Evolutionary conservation across 2,329 filamentous ascomycete genomes (phyloP), one percentile per base, ranked within the genome.

Genomic region (Ustilaginoidea virens): DNA sequence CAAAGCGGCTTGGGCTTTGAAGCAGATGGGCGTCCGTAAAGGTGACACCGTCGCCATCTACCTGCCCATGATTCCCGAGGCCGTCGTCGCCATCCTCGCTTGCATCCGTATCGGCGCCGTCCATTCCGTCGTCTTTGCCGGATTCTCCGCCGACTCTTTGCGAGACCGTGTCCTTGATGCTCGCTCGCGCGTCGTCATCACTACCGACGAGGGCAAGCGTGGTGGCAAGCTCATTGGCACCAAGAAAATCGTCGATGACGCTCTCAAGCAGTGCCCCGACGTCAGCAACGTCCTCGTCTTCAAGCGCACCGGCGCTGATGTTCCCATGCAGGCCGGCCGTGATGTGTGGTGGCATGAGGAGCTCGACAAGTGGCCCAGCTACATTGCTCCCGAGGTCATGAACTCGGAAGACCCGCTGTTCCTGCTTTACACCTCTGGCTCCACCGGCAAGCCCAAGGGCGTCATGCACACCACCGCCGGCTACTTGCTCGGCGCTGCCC

Each of bases 271-370:
- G 58, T 96, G 87, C 58, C 87, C 87, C 12, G 77, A 82, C 43
- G 80, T 98, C 39, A 72, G 66, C 23, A 74, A 80, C 55, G 81
- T 82, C 43, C 66, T 98, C 22, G 90, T 98, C 32, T 96, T 77
- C 68, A 87, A 92, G 70, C 80, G 90, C 45, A 98, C 90, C 21
- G 87, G 87, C 29, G 77, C 85, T 27, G 85, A 94, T 30, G 76
- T 96, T 13, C 86, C 87, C 39, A 87, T 80, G 80, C 92, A 83
- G 29, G 58, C 72, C 41, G 85, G 83, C 40, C 76, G 90, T 47
- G 90, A 98, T 56, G 68, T 73, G 49, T 98, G 90, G 90, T 98
- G 90, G 90, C 85, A 96, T 56, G 90, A 96, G 62, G 87, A 96
- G 68, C 76, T 87, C 31, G 82, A 92, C 53, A 96, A 94, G 64